Evolutionary conservation across 768 basidiomycete species (phyloP), one percentile per base, ranked within the genome.

Genomic region (Pisolithus orientalis): DNA sequence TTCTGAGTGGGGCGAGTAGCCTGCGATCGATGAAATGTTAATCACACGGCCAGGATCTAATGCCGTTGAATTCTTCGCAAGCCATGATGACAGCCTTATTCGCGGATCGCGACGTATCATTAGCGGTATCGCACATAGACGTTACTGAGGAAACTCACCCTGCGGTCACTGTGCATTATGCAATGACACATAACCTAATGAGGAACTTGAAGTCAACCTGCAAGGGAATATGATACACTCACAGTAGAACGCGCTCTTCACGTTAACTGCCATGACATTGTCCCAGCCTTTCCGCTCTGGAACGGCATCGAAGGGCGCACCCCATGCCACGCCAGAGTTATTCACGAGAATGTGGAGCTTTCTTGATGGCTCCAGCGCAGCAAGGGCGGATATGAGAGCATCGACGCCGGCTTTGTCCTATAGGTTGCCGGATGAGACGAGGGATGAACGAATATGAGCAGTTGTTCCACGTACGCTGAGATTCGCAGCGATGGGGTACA

Each of bases 261-360:
- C 89, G 62, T 94, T 94, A 37, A 92, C 80, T 21, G 80, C 79
- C 64, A 92, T 79, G 38, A 93, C 74, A 34, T 85, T 83, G 57
- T 93, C 90, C 91, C 91, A 93, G 1, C 91, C 90, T 57, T 83
- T 83, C 58, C 82, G 82, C 67, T 92, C 90, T 0, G 89, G 88
- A 55, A 87, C 80, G 57, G 84, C 75, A 9, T 79, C 71, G 63
- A 76, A 88, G 0, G 81, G 75, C 7, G 84, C 81, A 16, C 87
- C 89, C 90, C 89, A 91, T 16, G 85, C 77, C 27, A 80, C 81
- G 6, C 90, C 90, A 8, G 85, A 85, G 67, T 91, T 92, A 67
- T 90, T 92, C 42, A 93, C 79, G 6, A 94, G 79, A 48, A 93
- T 83, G 59, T 94, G 86, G 0, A 94, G 73, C 56, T 84, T 89